Evolutionary conservation across 352 stramenopile genomes (phyloP), one percentile per base, ranked within the genome.

Genomic region (Phytopythium oedochilum): DNA sequence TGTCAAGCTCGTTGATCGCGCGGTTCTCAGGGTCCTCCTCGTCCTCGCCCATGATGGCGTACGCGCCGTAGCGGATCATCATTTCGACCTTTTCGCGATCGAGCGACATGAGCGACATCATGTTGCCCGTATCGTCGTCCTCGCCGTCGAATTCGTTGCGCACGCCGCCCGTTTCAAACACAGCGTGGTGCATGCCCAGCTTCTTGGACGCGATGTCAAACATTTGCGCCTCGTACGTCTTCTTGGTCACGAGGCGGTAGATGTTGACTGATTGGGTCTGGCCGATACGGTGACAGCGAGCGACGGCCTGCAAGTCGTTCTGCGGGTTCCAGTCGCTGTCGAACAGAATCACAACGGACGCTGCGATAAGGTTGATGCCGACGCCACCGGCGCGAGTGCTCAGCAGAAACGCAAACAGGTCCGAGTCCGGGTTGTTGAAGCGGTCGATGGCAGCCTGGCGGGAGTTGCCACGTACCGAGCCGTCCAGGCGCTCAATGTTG

Each of bases 201-300:
- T 99, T 99, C 69, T 98, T 98, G 23, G 86, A 98, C 15, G 97
- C 97, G 59, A 98, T 96, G 54, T 99, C 96, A 79, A 99, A 99
- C 95, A 99, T 99, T 64, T 99, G 96, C 43, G 97, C 94, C 75
- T 99, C 97, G 63, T 99, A 99, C 22, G 96, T 98, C 48, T 98
- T 95, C 73, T 98, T 98, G 11, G 97, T 99, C 55, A 99, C 95
- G 12, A 99, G 78, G 53, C 98, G 96, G 74, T 99, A 99, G 32
- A 99, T 98, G 64, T 96, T 98, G 35, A 99, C 97, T 34, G 97
- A 96, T 64, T 99, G 98, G 0, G 96, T 99, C 70, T 99, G 97
- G 8, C 98, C 98, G 59, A 99, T 99, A 68, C 98, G 92, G 73
- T 99, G 98, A 59, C 97, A 99, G 59, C 97, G 94, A 9, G 97